These are phyloP conservation scores for Sutorius australiensis DNA, from an alignment of 768 basidiomycete species.

Conservation along the genomic window DNA sequence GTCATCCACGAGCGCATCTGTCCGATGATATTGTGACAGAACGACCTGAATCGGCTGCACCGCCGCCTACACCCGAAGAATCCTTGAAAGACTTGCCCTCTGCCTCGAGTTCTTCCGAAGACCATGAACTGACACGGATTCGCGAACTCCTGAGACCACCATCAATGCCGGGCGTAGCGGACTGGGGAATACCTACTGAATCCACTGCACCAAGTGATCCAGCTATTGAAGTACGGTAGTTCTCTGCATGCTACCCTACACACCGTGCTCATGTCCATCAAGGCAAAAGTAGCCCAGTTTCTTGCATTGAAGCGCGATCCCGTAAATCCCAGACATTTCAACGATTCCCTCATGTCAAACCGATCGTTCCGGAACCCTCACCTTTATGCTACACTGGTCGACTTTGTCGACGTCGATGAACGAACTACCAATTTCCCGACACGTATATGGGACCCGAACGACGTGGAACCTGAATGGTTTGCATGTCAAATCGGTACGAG, in stretches of 20 bases:
- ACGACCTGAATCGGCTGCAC: neutral
- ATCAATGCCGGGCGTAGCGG: constrained; percentile 55
- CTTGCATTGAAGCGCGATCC: constrained; percentile 63
- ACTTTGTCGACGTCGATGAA: constrained; percentile 91
- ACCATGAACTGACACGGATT: constrained; percentile 51
- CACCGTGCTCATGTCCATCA: neutral
- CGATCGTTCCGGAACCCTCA: constrained; percentile 95
- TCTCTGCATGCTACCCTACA: neutral
- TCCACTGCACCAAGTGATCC: constrained; percentile 56
- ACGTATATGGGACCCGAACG: constrained; percentile 69
- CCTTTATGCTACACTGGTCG: constrained; percentile 92
- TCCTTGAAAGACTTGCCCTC: constrained; percentile 11
- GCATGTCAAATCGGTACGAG: constrained; percentile 74
- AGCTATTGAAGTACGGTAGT: constrained; percentile 49
- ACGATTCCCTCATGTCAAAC: constrained; percentile 90
- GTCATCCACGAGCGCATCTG: constrained; percentile 47
- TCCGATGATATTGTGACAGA: constrained; percentile 41
- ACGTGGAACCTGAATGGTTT: constrained; percentile 65
- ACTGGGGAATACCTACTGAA: constrained; percentile 77
- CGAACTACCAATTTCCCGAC: constrained; percentile 76
- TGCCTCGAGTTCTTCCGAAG: constrained; percentile 19
- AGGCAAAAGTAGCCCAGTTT: constrained; percentile 84
- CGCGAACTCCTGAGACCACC: constrained; percentile 58
- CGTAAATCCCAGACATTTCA: constrained; percentile 78
- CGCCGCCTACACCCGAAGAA: constrained; percentile 16